Base-by-base conservation (phyloP, 2,329 filamentous ascomycete species). In the Basipetospora chlamydospora region DNA sequence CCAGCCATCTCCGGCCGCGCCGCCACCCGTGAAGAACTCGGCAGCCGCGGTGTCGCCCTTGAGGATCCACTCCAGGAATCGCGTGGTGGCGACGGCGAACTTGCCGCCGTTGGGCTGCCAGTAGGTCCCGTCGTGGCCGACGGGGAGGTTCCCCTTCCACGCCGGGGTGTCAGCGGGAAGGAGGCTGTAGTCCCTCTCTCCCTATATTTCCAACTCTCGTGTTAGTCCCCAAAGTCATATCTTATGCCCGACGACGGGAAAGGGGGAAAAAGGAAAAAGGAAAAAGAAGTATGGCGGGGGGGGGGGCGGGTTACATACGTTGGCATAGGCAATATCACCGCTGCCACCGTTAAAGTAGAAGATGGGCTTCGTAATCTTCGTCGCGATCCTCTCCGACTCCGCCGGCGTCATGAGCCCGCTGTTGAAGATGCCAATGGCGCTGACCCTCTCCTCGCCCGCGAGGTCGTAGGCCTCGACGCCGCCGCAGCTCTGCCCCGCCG, bases 131-230 rank as follows among this genome's bases (percentile, higher is more conserved):
- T n/a, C 13, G 13, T 34, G 32, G 5, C 32, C 32, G 20, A 34
- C 20, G 3, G 32, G 20, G 6, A 34, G 20, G 21, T 34, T 34
- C 6, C 32, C 32, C 22, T 34, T 34, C 32, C 32, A 34, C 21
- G 11, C 7, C 2, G 32, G 32, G 9, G 32, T 34, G 3, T 25
- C 22, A 3, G 12, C 21, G 3, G 32, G 32, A 4, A 34, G 32
- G 4, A n/a, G 20, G 6, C n/a, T 25, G 20, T 25, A 34, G 13
- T 34, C 32, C 5, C 32, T 3, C 22, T 34, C 32, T 2, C 20
- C 32, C 32, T 34, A 15, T 16, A 6, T n/a, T n/a, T n/a, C n/a
- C n/a, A n/a, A n/a, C n/a, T n/a, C n/a, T n/a, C n/a, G n/a, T n/a
- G n/a, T n/a, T n/a, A n/a, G n/a, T n/a, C n/a, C n/a, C n/a, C n/a